Conservation (phyloP, 2,329 filamentous ascomycete species). For the Fusarium sp. region DNA sequence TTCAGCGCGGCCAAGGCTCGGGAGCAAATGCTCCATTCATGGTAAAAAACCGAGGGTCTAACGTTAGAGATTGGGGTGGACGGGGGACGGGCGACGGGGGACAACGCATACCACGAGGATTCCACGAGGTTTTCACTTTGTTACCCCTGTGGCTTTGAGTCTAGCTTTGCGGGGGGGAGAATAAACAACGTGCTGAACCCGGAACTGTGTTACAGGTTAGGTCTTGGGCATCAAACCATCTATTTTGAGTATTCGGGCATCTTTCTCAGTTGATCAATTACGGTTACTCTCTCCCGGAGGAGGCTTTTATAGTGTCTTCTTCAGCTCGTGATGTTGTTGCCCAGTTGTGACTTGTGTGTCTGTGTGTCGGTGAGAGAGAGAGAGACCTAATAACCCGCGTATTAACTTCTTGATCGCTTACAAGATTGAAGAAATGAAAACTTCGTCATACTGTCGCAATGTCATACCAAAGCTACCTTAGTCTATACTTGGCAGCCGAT, state of each 20-base stretch:
- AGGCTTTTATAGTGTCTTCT: too few species aligned
- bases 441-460: conserved; percentile 15
- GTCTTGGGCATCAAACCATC: background rate
- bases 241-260: background rate
- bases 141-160: background rate
- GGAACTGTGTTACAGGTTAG: conserved; percentile 1
- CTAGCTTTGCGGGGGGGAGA: background rate
- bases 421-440: background rate
- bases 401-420: background rate
- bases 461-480: conserved; percentile 2
- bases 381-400: background rate
- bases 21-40: background rate
- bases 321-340: too few species aligned
- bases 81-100: too few species aligned
- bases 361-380: too few species aligned
- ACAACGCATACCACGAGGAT: background rate
- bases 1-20: background rate
- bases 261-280: background rate
- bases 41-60: too few species aligned
- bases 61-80: too few species aligned
- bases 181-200: background rate
- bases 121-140: background rate
- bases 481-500: background rate
- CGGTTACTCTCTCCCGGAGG: background rate
- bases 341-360: too few species aligned